Base-by-base conservation (phyloP, 306 rosid genomes). In the Medicago ruthenica region DNA sequence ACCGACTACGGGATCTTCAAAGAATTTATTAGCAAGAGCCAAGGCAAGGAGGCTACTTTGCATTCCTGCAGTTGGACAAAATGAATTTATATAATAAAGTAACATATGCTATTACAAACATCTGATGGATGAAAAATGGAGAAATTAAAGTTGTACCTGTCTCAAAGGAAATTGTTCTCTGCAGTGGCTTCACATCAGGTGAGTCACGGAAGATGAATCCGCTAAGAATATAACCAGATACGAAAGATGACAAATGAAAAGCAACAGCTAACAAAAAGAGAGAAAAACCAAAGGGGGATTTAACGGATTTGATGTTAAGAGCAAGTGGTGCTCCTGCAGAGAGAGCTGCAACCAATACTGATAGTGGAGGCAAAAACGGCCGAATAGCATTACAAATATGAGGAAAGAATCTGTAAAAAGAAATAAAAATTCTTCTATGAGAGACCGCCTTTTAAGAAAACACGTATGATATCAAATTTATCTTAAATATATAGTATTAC, bases 41-140 rank as follows among this genome's bases (percentile, higher is more conserved):
- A 94, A 91, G 65, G 96, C 97, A 57, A 94, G 96, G 75, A 94
- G 97, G 82, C 98, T 94, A 82, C 98, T 92, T 78, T 94, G 98
- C 98, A 92, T 94, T 76, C 98, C 98, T 94, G 80, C 66, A 57
- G 15, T 83, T 48, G 37, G 59, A 73, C 80, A 60, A 41, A 41
- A 83, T 55, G 40, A 47, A 45, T 55, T 77, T 34, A 0, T 60
- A 3, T 34, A 47, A 44, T 37, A 42, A 41, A 57, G 27, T 16
- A 21, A 77, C 15, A 59, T 57, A 67, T 70, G 54, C 27, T 48
- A 31, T 14, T 27, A 13, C 61, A 65, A 24, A 41, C 60, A 48
- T 45, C 59, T 61, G 21, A 61, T n/a, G 22, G 31, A 63, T 40
- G 41, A 53, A 9, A 71, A 20, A 1, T 41, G 67, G 58, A 62